Percentiles rank a stretch among this genome's conserved stretches.
phyloP scores from a whole-genome alignment of 768 basidiomycete genomes.

The Boletus reticulatus region DNA sequence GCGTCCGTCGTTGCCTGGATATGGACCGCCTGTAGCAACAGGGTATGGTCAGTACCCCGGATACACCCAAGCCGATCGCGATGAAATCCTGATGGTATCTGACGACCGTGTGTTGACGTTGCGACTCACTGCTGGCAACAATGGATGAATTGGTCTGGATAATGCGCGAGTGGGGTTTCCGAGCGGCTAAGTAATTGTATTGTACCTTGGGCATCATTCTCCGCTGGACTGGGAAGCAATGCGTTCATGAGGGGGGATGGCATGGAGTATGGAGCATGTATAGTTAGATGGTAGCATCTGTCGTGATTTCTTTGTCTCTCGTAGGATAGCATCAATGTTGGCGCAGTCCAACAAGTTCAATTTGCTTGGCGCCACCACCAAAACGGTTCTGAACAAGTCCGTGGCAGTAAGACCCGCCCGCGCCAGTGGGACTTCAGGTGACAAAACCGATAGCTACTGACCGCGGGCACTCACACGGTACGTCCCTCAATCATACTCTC shows the following conservation, averaged over 20 bases:
- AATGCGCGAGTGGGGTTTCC: neutral
- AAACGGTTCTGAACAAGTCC: no score
- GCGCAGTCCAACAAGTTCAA: neutral
- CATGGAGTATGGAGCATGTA: conserved; percentile 15
- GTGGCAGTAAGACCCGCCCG: no score
- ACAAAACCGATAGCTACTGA: no score
- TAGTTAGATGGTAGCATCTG: conserved; percentile 28
- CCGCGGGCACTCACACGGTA: no score
- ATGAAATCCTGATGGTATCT: conserved; percentile 88
- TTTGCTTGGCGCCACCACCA: no score
- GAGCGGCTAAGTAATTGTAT: conserved; percentile 1
- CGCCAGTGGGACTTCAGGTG: no score
- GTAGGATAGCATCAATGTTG: conserved; percentile 1
- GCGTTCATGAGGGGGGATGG: conserved; percentile 2
- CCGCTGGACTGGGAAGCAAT: conserved; percentile 13
- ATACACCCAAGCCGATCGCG: conserved; percentile 55
- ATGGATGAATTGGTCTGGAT: conserved; percentile 8
- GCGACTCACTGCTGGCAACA: conserved; percentile 42
- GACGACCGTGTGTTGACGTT: conserved; percentile 83
- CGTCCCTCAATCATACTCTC: no score
- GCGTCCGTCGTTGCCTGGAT: conserved; percentile 26
- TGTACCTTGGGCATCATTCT: conserved; percentile 12
- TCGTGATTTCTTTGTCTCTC: conserved; percentile 21
- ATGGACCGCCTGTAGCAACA: conserved; percentile 20
- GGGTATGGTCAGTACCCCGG: conserved; percentile 44